A percentile compares a stretch with the other conserved stretches of the same genome.
phyloP scores from a whole-genome alignment of 352 stramenopile species.

The Blastocystis sp. region DNA sequence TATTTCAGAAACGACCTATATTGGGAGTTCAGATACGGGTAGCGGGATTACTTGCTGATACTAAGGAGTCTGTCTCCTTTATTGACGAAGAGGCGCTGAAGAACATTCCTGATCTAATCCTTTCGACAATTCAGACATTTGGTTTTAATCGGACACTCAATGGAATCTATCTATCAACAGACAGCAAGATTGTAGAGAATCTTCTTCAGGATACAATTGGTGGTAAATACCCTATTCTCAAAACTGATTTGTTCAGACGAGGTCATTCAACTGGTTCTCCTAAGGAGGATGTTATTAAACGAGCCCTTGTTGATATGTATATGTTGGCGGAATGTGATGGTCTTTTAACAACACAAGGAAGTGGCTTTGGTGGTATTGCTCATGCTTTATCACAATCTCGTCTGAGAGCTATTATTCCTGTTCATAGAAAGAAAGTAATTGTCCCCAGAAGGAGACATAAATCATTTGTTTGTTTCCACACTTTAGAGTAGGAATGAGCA shows the following conservation, averaged over 20 bases:
- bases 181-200: neutral
- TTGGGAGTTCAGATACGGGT: neutral
- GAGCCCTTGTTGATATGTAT: neutral
- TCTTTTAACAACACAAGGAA: neutral
- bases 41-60: neutral
- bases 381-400: neutral
- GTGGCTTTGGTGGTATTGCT: neutral
- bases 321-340: neutral
- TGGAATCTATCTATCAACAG: neutral
- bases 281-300: neutral
- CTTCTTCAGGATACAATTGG: neutral
- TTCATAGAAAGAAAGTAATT: neutral
- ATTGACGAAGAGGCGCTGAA: neutral
- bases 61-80: neutral
- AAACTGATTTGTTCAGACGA: neutral
- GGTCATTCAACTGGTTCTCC: neutral
- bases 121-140: neutral
- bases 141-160: neutral
- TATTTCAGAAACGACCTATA: neutral
- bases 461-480: too few relatives aligned
- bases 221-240: neutral
- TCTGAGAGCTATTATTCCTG: neutral
- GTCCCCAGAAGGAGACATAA: too few relatives aligned
- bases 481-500: too few relatives aligned
- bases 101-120: neutral